Evolutionary conservation across 1,284 basidiomycete genomes (phyloP).

Genomic region (Paramarasmius palmivorus): DNA sequence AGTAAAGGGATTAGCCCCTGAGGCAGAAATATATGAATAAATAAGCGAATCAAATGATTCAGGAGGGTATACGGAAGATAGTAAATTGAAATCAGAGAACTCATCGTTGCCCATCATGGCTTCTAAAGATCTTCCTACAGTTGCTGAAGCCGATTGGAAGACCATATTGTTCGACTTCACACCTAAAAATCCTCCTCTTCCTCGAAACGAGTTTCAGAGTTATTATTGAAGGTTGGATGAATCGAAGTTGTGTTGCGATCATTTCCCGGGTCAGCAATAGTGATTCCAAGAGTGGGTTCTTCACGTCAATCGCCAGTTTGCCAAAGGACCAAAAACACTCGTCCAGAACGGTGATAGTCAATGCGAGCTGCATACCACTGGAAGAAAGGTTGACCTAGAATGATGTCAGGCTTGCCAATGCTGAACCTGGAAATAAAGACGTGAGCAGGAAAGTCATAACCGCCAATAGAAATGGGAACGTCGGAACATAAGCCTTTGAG

Average conservation of each 20-base stretch:
- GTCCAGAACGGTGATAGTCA: not conserved
- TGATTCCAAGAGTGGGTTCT: not conserved
- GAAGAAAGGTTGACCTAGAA: conserved; percentile 14
- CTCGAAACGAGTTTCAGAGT: not conserved
- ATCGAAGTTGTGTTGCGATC: not conserved
- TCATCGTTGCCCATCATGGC: conserved; percentile 13
- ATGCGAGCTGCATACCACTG: conserved; percentile 11
- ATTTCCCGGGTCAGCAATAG: not conserved
- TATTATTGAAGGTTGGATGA: not conserved
- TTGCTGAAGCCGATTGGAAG: conserved; percentile 4
- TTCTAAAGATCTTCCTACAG: conserved; percentile 15
- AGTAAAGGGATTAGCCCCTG: not conserved
- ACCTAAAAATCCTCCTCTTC: not conserved
- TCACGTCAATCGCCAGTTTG: not conserved
- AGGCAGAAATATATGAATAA: conserved; percentile 7
- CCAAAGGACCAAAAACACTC: not conserved
- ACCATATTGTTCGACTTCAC: not conserved
- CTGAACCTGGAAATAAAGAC: conserved; percentile 10
- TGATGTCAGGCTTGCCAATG: conserved; percentile 9
- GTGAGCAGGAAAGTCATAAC: conserved; percentile 13
- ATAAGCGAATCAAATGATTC: conserved; percentile 8
- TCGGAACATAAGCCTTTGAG: not conserved
- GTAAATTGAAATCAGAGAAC: conserved; percentile 14
- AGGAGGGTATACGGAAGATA: not conserved
- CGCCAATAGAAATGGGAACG: conserved; percentile 6